Conservation (phyloP, 2,329 filamentous ascomycete species). For the Ascochyta koolunga region DNA sequence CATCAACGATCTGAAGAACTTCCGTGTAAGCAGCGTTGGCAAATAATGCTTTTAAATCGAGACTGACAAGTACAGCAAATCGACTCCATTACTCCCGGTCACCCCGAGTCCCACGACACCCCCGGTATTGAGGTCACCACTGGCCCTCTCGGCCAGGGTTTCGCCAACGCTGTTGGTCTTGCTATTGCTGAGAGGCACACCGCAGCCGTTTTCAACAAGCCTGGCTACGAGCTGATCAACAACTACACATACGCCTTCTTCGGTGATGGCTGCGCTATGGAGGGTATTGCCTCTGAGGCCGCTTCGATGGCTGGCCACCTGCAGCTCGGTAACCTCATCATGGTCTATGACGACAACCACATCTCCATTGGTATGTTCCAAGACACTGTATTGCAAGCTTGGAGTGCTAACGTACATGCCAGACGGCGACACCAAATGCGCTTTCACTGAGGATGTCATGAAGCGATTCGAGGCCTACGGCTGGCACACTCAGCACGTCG, state of each 20-base stretch:
- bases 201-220: constrained; percentile 93
- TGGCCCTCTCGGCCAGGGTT: constrained; percentile 95
- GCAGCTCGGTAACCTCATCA: constrained; percentile 96
- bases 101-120: constrained; percentile 96
- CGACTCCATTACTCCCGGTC: constrained; percentile 87
- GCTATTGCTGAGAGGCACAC: constrained; percentile 96
- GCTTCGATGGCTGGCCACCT: constrained; percentile 92
- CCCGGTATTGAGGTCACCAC: constrained; percentile 98
- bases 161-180: constrained; percentile 96
- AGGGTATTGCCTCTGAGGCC: constrained; percentile 94
- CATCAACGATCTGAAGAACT: constrained; percentile 92
- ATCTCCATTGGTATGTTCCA: constrained; percentile 73
- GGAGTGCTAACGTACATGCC: constrained; percentile 20
- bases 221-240: constrained; percentile 86
- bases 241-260: constrained; percentile 98
- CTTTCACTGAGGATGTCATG: constrained; percentile 95
- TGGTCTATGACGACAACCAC: constrained; percentile 98
- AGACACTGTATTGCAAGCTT: neutral
- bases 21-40: constrained; percentile 77
- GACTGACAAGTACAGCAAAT: constrained; percentile 58
- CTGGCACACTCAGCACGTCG: constrained; percentile 87
- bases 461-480: constrained; percentile 97
- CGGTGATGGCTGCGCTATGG: constrained; percentile 98
- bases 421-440: constrained; percentile 94
- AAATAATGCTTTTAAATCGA: neutral